Base-by-base conservation (phyloP, 2,329 filamentous ascomycete genomes). In the Rhynchosporium secalis region DNA sequence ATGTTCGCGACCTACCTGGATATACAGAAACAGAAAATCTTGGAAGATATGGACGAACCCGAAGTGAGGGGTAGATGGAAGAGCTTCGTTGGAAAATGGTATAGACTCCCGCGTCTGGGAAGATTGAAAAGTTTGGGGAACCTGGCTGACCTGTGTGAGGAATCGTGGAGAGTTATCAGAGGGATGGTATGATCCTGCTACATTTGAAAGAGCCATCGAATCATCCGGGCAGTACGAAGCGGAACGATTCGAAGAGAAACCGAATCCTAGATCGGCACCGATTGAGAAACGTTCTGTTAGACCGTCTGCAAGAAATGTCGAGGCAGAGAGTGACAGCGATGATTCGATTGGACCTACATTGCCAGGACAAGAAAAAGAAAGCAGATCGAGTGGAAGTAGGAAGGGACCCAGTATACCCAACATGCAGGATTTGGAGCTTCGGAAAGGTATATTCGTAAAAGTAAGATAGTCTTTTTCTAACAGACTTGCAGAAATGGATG, bases 121-220 rank as follows among this genome's bases (percentile, higher is more conserved):
- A 36, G 33, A 20, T 46, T 52, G 31, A 20, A 45, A 28, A 20
- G 33, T 29, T 10, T 29, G 9, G 36, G 55, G 49, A 60, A n/a
- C 41, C 55, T 47, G 55, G 55, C 80, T 86, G 75, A 86, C 78
- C 75, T 75, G 69, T 69, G 69, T 71, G 74, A 89, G 86, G 86
- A 99, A 99, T 78, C 85, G 86, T 70, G 89, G 87, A 72, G 91
- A 94, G 77, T 80, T 98, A 66, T 89, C 90, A 4, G 89, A 94
- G 75, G 91, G 91, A 52, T 99, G 94, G 94, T 99, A 98, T 76
- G 91, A 96, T 72, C 90, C 92, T 7, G 83, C 83, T 62, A 90
- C 77, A 8, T 66, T 74, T 36, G 73, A 75, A 9, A 74, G 72
- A 66, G 70, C 73, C 9, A 51, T 69, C 31, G 70, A 66, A 64